Conservation (phyloP, 2,329 filamentous ascomycete genomes). For the Phialophora chinensis region DNA sequence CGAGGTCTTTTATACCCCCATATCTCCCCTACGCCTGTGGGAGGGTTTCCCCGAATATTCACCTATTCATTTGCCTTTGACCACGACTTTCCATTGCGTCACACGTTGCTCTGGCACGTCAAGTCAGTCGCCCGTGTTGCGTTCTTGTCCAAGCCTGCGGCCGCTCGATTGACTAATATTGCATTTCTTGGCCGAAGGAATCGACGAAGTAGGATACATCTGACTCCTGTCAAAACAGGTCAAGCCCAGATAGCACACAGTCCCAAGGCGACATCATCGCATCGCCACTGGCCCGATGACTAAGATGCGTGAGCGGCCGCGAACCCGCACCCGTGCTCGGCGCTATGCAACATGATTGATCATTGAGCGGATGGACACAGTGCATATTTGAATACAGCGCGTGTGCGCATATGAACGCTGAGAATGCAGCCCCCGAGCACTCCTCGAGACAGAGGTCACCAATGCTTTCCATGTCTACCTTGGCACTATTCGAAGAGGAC, state of each 20-base stretch:
- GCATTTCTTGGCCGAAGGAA: neutral
- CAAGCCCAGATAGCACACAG: neutral
- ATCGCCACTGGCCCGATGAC: neutral
- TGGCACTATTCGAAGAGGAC: neutral
- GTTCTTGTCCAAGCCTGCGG: neutral
- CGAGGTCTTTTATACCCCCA: neutral
- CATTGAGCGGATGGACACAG: neutral
- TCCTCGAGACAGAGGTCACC: neutral
- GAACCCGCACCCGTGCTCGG: neutral
- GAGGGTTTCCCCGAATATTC: neutral
- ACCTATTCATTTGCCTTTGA: neutral
- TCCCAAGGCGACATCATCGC: neutral
- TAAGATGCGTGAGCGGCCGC: neutral
- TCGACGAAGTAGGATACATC: neutral
- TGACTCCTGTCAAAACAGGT: conserved; percentile 13
- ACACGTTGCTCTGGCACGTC: neutral
- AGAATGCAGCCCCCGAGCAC: neutral
- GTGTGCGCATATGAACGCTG: neutral
- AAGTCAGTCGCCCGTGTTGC: neutral
- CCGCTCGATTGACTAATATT: neutral
- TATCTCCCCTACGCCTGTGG: neutral
- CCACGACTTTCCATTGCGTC: neutral
- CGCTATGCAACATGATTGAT: neutral
- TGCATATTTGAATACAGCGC: neutral
- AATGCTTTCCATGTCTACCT: neutral